Evolutionary conservation across 371 early-diverging fungal species (phyloP), one percentile per base, ranked within the genome.

Genomic region (Chytridium lagenaria): DNA sequence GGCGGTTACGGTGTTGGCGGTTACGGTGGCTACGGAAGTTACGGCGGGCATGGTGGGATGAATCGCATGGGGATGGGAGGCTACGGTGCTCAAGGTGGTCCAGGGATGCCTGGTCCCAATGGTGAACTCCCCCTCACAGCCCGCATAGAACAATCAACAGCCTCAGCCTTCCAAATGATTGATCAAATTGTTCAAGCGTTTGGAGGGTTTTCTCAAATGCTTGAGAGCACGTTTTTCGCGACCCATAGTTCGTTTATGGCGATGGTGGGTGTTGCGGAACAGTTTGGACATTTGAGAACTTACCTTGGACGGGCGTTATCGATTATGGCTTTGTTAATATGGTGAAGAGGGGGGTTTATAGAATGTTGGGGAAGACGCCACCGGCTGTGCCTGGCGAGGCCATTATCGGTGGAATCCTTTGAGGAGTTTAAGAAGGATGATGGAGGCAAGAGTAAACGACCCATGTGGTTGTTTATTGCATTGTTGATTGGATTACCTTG

Each of bases 171-270:
- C 80, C 92, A 93, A 76, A 80, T 94, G 34, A 90, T 98, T 57
- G 93, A 95, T 70, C 89, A 91, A 5, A 86, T 98, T 52, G 97
- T 98, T 0, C 91, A 94, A 55, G 94, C 97, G 0, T 96, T 98
- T 87, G 95, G 94, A 30, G 97, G 97, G 10, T 95, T 98, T 83
- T 90, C 96, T 10, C 95, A 95, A 70, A 97, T 98, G 98, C 86
- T 98, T 26, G 98, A 97, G 70, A 94, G 95, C 2, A 97, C 98
- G 0, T 95, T 91, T 77, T 92, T 94, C 87, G 97, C 98, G 23
- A 97, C 98, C 0, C 95, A 96, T 81, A 94, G 95, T 7, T 93
- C 93, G 33, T 97, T 97, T 75, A 97, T 97, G 97, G 97, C 97
- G 38, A 94, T 97, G 89, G 90, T 96, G 28, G 98, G 96, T 39